phyloP scores from a whole-genome alignment of 1,139 yeast species.

The Keqinozyma sinolaborantium region DNA sequence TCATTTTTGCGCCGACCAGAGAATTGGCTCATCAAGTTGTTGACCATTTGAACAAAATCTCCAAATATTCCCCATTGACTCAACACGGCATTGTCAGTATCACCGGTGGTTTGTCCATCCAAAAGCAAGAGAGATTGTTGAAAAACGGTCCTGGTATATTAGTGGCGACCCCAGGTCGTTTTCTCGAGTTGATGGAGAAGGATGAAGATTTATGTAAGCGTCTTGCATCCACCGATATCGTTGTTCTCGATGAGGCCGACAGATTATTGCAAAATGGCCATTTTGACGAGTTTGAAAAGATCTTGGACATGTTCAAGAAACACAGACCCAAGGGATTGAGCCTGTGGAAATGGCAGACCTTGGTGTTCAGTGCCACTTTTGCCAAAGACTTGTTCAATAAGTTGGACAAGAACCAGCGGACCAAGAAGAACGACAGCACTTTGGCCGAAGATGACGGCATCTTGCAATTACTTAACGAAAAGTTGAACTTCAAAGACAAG shows the following conservation, averaged over 20 bases:
- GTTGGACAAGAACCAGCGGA: conserved; percentile 36
- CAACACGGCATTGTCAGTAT: conserved; percentile 65
- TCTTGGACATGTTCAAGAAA: conserved; percentile 57
- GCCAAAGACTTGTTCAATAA: conserved; percentile 79
- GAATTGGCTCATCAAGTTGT: conserved; percentile 95
- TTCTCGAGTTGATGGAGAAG: conserved; percentile 74
- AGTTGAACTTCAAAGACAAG: conserved; percentile 56
- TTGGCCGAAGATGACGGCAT: conserved; percentile 50
- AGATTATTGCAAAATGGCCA: conserved; percentile 93
- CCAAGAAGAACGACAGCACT: conserved; percentile 22
- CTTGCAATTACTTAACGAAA: conserved; percentile 50
- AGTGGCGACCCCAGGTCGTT: conserved; percentile 96
- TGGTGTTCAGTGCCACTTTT: conserved; percentile 94
- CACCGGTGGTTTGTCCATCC: conserved; percentile 93
- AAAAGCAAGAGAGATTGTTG: conserved; percentile 82
- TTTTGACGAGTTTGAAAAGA: conserved; percentile 86
- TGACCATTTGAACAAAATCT: conserved; percentile 64
- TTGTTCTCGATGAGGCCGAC: conserved; percentile 97
- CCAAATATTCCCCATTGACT: conserved; percentile 57
- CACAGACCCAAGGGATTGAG: conserved; percentile 24
- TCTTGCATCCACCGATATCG: conserved; percentile 60
- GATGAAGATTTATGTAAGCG: conserved; percentile 50
- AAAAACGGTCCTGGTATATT: conserved; percentile 74
- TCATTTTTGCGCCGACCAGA: conserved; percentile 92
- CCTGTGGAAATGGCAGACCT: conserved; percentile 75